phyloP scores from a whole-genome alignment of 2,329 filamentous ascomycete species.

The Pyrenochaeta sp. region DNA sequence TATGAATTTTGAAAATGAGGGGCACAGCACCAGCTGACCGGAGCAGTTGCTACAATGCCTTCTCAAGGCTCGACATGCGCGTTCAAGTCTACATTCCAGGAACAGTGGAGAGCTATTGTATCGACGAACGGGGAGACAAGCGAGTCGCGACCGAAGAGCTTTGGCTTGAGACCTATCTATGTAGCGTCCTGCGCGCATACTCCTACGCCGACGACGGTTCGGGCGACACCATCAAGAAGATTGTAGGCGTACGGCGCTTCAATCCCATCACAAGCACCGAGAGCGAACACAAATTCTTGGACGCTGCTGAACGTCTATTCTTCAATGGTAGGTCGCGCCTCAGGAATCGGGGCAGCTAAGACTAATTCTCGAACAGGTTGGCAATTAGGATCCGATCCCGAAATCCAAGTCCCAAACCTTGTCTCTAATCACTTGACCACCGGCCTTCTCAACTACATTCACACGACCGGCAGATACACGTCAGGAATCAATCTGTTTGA shows the following conservation, averaged over 20 bases:
- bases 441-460: conserved; percentile 93
- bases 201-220: conserved; percentile 96
- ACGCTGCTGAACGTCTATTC: conserved; percentile 92
- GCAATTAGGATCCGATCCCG: conserved; percentile 94
- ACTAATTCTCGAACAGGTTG: conserved; percentile 63
- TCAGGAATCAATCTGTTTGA: conserved; percentile 98
- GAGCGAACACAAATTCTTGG: conserved; percentile 93
- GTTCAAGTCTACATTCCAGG: conserved; percentile 97
- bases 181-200: conserved; percentile 91
- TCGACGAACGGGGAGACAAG: conserved; percentile 96
- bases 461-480: conserved; percentile 90
- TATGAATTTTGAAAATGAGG: conserved; percentile 52
- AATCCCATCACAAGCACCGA: conserved; percentile 99
- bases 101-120: conserved; percentile 94
- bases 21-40: conserved; percentile 36
- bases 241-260: conserved; percentile 95
- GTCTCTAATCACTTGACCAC: conserved; percentile 95
- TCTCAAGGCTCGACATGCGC: conserved; percentile 96
- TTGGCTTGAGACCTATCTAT: conserved; percentile 97
- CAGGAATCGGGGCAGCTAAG: neutral
- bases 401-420: conserved; percentile 96
- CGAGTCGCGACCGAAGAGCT: conserved; percentile 90
- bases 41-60: conserved; percentile 92
- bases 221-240: conserved; percentile 93
- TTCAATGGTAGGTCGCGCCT: conserved; percentile 72